Percentiles rank a stretch among this genome's conserved stretches.
Evolutionary conservation across 805 yeast species (phyloP).

Genomic region (Teunomyces tritomae): DNA sequence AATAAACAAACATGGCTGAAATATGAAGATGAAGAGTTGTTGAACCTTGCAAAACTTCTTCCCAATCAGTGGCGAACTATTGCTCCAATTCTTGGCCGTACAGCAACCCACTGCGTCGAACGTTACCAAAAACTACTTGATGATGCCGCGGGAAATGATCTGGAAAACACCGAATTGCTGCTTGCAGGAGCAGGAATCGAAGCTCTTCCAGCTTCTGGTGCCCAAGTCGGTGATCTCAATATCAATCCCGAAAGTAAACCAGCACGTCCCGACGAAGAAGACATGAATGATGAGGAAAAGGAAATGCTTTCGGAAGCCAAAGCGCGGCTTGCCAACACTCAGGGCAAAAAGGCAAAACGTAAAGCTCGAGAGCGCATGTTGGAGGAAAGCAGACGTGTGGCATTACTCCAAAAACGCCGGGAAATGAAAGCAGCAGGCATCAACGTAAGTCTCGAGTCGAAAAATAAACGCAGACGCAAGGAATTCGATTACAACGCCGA

Average conservation of each 20-base stretch:
- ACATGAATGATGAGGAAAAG: conserved; percentile 80
- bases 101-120: conserved; percentile 84
- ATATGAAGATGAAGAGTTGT: conserved; percentile 71
- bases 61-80: conserved; percentile 96
- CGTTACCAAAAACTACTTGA: conserved; percentile 73
- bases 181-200: conserved; percentile 55
- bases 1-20: conserved; percentile 64
- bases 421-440: conserved; percentile 81
- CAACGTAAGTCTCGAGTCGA: conserved; percentile 47
- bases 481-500: conserved; percentile 83
- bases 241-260: conserved; percentile 73
- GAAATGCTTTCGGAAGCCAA: conserved; percentile 95
- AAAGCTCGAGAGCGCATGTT: conserved; percentile 82
- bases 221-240: conserved; percentile 57
- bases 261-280: conserved; percentile 77
- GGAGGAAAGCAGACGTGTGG: conserved; percentile 72
- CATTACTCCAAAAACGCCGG: conserved; percentile 74
- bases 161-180: conserved; percentile 33
- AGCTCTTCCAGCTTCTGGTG: conserved; percentile 44
- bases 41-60: conserved; percentile 62
- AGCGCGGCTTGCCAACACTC: conserved; percentile 86
- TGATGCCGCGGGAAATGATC: conserved; percentile 33
- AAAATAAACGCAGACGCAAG: conserved; percentile 51
- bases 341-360: conserved; percentile 91
- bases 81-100: conserved; percentile 75